Evolutionary conservation across 441 rosid species (phyloP), one percentile per base, ranked within the genome.

Genomic region (Aquilaria agallochum): DNA sequence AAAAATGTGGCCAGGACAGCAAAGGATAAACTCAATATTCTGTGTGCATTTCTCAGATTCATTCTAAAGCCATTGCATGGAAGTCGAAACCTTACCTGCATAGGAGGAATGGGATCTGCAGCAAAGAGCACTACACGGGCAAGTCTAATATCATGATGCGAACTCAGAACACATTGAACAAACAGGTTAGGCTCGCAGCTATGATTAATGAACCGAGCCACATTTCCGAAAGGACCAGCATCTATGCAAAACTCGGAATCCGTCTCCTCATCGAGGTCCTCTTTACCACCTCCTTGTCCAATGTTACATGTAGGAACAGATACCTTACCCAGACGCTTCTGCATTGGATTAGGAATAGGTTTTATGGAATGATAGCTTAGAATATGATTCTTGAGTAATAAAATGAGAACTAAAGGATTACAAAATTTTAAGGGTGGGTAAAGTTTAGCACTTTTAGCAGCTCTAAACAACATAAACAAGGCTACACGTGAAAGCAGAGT

Each of bases 121-220:
- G 96, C 99, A 61, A 91, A 87, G 12, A 94, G 81, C 76, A 91
- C 85, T 59, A 95, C 83, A 20, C 88, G 82, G 31, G 96, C 97
- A 61, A 89, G 95, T 67, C 79, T 84, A 20, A 86, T 60, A 68
- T 91, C 97, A 11, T 78, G 94, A 78, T 95, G 99, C 14, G 85
- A 77, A 72, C 92, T 88, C 69, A 92, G 60, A 59, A 94, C 80
- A 53, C 96, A 82, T 49, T 89, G 96, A 40, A 95, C 96, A 73
- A 89, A 95, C 34, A 95, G 83, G 63, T 95, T 95, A 31, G 99
- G 99, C 70, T 83, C 92, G 27, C 99, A 94, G 58, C 97, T 89
- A 68, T 91, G 97, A 67, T 91, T 94, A 46, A 95, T 83, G 69
- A 87, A 95, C 74, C 97, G 81, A 5, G 99, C 90, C 69, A 86